Evolutionary conservation across 129 eudicot genomes (phyloP).

Genomic region (Flaveria robusta): DNA sequence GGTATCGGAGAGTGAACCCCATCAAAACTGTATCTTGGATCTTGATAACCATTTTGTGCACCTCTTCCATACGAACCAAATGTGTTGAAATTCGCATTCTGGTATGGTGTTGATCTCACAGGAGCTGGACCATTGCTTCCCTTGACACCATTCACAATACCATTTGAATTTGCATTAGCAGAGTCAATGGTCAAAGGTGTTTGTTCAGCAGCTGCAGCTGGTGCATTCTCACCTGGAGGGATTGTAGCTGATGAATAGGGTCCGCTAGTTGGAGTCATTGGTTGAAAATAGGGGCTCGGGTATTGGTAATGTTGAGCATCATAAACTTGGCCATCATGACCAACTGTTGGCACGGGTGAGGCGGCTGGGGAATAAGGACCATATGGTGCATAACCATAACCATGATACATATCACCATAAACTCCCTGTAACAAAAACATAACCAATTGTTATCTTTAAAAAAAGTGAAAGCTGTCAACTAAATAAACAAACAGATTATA

Average conservation of each 20-base stretch:
- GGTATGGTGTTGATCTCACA: constrained; percentile 43
- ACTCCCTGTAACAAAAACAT: constrained; percentile 46
- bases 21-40: constrained; percentile 59
- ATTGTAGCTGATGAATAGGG: constrained; percentile 47
- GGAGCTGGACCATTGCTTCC: constrained; percentile 48
- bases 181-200: constrained; percentile 52
- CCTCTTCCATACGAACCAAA: constrained; percentile 59
- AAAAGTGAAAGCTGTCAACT: neutral
- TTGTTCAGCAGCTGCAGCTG: constrained; percentile 49
- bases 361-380: constrained; percentile 73
- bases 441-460: neutral
- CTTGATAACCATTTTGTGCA: constrained; percentile 57
- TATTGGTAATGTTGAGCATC: constrained; percentile 83
- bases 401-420: constrained; percentile 80
- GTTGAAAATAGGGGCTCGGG: constrained; percentile 63
- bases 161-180: constrained; percentile 24
- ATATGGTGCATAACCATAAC: constrained; percentile 75
- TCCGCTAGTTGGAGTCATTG: constrained; percentile 55
- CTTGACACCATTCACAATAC: constrained; percentile 35
- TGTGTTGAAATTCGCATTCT: constrained; percentile 38
- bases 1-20: constrained; percentile 63
- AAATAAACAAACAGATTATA: neutral
- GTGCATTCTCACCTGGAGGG: constrained; percentile 56
- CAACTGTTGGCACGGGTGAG: constrained; percentile 70
- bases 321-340: constrained; percentile 81